Conservation (phyloP, 257 asterid genomes). For the Perilla frutescens region DNA sequence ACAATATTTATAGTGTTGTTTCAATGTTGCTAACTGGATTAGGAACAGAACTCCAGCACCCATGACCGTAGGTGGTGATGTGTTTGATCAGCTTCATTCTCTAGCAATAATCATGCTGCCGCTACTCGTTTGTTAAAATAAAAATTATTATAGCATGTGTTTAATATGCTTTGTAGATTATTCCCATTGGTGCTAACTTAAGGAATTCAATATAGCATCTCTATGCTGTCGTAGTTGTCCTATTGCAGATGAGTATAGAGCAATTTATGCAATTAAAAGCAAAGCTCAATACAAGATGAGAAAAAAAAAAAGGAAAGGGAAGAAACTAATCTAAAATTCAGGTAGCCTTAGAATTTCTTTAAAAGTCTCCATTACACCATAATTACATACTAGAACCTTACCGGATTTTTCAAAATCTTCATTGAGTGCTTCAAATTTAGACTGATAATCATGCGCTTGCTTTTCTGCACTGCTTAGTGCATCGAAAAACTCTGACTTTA, state of each 20-base stretch:
- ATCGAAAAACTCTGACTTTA: conserved; percentile 88
- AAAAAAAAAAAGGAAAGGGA: neutral
- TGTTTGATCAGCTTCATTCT: no score
- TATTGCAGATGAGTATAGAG: neutral
- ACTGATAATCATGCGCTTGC: conserved; percentile 69
- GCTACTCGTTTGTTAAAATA: no score
- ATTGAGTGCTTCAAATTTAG: conserved; percentile 67
- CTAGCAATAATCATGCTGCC: no score
- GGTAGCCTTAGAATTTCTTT: conserved; percentile 1
- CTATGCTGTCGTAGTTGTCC: no score
- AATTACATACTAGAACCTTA: conserved; percentile 40
- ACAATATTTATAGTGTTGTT: no score
- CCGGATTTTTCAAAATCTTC: conserved; percentile 74
- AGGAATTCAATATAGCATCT: no score
- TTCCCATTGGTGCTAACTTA: no score
- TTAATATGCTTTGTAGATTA: no score
- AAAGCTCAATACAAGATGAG: neutral
- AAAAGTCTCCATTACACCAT: conserved; percentile 20
- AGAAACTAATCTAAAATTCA: neutral
- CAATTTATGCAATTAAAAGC: conserved; percentile 6
- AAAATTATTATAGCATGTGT: no score
- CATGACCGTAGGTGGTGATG: no score
- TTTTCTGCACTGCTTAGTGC: conserved; percentile 97
- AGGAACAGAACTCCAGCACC: no score
- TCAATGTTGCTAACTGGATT: no score